phyloP scores from a whole-genome alignment of 352 stramenopile genomes.

The Pythium graminicola region DNA sequence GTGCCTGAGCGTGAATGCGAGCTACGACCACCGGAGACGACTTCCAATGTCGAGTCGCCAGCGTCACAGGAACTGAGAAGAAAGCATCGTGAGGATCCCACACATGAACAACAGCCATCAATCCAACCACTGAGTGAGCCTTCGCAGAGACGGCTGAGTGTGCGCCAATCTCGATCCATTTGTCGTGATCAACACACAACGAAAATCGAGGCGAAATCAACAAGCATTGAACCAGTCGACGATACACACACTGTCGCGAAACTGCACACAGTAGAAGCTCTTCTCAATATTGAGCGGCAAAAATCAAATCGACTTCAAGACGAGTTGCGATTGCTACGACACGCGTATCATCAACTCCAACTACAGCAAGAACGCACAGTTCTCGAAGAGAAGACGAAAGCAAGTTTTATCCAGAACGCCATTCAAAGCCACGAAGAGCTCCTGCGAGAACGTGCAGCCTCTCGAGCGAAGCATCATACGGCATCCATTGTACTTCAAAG shows the following conservation, averaged over 20 bases:
- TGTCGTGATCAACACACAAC: not conserved
- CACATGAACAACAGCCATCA: not conserved
- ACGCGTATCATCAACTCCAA: conserved; percentile 10
- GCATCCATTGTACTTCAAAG: conserved; percentile 62
- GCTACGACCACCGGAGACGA: not conserved
- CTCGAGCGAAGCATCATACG: conserved; percentile 29
- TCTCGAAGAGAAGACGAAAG: conserved; percentile 36
- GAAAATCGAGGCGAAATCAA: not conserved
- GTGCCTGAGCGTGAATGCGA: not conserved
- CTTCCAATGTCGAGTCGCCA: not conserved
- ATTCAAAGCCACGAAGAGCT: conserved; percentile 35
- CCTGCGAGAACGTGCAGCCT: conserved; percentile 31
- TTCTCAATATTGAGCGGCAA: conserved; percentile 18
- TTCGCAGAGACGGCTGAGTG: conserved; percentile 1
- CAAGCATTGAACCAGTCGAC: no score
- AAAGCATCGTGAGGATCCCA: conserved; percentile 20
- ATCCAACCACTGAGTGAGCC: no score
- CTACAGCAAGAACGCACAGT: conserved; percentile 35
- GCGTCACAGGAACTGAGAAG: conserved; percentile 2
- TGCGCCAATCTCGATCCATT: conserved; percentile 1
- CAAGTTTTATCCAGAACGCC: conserved; percentile 34
- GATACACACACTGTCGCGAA: conserved; percentile 1
- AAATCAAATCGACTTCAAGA: conserved; percentile 12
- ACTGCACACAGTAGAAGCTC: conserved; percentile 2
- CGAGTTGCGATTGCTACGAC: conserved; percentile 12